Conservation (phyloP, 345 rosid species). For the Salix brachista region DNA sequence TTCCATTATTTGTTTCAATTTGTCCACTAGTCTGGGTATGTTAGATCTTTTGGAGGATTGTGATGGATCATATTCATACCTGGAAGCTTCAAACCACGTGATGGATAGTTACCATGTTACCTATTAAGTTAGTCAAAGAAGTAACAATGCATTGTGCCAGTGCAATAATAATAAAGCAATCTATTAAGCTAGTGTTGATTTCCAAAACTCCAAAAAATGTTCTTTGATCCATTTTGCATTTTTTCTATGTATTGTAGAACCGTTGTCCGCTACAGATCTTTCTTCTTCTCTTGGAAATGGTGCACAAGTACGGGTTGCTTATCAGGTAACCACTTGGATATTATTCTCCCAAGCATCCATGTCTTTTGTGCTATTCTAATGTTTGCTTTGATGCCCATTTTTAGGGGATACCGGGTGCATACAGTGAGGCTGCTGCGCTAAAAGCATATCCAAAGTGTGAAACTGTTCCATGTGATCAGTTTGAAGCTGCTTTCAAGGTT, state of each 20-base stretch:
- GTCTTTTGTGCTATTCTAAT: slow-evolving; percentile 15
- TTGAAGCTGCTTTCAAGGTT: slow-evolving; percentile 87
- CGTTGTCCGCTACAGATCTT: slow-evolving; percentile 50
- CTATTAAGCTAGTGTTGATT: background rate
- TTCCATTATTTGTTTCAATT: background rate
- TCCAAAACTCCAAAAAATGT: background rate
- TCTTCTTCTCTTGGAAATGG: slow-evolving; percentile 38
- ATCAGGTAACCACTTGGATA: slow-evolving; percentile 51
- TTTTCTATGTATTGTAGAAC: slow-evolving; percentile 52
- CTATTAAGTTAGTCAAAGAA: background rate
- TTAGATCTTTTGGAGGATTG: background rate
- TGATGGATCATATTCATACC: background rate
- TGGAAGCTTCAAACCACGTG: background rate
- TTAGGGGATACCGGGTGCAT: slow-evolving; percentile 89
- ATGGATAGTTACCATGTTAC: background rate
- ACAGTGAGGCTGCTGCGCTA: slow-evolving; percentile 86
- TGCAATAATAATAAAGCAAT: background rate
- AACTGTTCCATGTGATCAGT: slow-evolving; percentile 83
- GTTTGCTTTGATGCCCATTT: slow-evolving; percentile 17
- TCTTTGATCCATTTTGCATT: background rate
- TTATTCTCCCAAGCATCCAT: slow-evolving; percentile 10
- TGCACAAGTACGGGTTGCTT: slow-evolving; percentile 70
- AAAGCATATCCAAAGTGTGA: slow-evolving; percentile 86
- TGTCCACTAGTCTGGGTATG: background rate
- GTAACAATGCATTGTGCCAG: background rate